Evolutionary conservation across 352 stramenopile species (phyloP).

Genomic region (Pythium sukuiense): DNA sequence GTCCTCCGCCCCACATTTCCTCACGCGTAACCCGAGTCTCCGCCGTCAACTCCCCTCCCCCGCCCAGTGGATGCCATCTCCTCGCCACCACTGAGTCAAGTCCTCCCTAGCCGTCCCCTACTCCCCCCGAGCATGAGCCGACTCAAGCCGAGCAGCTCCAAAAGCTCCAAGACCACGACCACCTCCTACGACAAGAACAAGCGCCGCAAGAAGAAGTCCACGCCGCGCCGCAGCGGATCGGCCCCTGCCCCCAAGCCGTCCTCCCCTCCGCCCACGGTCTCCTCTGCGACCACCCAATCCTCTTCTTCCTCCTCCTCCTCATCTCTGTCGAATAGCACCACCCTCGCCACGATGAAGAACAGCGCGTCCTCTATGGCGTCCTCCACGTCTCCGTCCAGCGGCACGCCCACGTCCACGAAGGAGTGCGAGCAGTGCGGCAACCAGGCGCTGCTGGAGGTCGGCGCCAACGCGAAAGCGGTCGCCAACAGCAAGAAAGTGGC

Average conservation of each 20-base stretch:
- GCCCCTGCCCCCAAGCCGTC: conserved; percentile 9
- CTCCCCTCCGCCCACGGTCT: conserved; percentile 17
- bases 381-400: conserved; percentile 22
- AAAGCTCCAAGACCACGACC: conserved; percentile 21
- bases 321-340: conserved; percentile 2
- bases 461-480: conserved; percentile 41
- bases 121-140: conserved; percentile 27
- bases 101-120: background rate
- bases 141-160: conserved; percentile 28
- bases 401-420: conserved; percentile 37
- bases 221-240: conserved; percentile 15
- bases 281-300: conserved; percentile 29
- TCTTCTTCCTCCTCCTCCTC: conserved; percentile 22
- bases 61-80: conserved; percentile 20
- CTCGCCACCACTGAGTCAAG: conserved; percentile 3
- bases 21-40: background rate
- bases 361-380: conserved; percentile 27
- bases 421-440: conserved; percentile 60
- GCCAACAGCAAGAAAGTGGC: conserved; percentile 47
- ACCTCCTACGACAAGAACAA: conserved; percentile 26
- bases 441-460: conserved; percentile 33
- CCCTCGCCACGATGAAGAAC: conserved; percentile 18
- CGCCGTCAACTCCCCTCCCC: background rate
- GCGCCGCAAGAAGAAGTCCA: conserved; percentile 32
- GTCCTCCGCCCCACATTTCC: background rate